Percentiles rank a stretch among this genome's conserved stretches.
These are phyloP conservation scores for Talaromyces nanjingensis DNA, from an alignment of 495 filamentous ascomycete genomes.

Conservation along the genomic window DNA sequence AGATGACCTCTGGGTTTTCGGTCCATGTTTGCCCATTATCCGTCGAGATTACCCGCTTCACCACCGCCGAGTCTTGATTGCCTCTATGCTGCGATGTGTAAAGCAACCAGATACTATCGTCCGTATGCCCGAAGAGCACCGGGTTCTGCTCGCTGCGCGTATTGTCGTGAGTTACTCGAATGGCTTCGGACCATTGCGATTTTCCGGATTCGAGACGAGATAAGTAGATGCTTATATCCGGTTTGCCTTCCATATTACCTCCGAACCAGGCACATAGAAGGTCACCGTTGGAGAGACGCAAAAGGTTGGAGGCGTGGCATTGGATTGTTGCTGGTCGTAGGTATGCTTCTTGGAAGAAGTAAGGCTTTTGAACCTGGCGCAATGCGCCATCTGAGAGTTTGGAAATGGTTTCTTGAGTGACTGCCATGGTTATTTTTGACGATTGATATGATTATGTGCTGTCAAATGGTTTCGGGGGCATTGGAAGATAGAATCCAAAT, in stretches of 20 bases:
- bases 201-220: not conserved
- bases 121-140: not conserved
- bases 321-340: not conserved
- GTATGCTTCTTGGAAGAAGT: not conserved
- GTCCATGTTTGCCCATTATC: not conserved
- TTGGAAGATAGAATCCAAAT: not conserved
- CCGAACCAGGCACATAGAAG: not conserved
- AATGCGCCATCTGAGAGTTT: not conserved
- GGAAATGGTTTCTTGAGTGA: not conserved
- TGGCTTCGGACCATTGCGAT: not conserved
- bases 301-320: not conserved
- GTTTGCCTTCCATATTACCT: not conserved
- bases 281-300: not conserved
- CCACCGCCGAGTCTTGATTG: not conserved
- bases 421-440: not conserved
- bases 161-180: not conserved
- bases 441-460: not conserved
- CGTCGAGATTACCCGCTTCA: not conserved
- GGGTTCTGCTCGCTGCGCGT: not conserved
- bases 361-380: not conserved
- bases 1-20: not conserved
- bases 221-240: not conserved
- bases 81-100: not conserved
- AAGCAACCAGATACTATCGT: not conserved
- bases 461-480: not conserved